These are phyloP conservation scores for Fusarium stilboides DNA, from an alignment of 2,329 filamentous ascomycete species.

Conservation along the genomic window DNA sequence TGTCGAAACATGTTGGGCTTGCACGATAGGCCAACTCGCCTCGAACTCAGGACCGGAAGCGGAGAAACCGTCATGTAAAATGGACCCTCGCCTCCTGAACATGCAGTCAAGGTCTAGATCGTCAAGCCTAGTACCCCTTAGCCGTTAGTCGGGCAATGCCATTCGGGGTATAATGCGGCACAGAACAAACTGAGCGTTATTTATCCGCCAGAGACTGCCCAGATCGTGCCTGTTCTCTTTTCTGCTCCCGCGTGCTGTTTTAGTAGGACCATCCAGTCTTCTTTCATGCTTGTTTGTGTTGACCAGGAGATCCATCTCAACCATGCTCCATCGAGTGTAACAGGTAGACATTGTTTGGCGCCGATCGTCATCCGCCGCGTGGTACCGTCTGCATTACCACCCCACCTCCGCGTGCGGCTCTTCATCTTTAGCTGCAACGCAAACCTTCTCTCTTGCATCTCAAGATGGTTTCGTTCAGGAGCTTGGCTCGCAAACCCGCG, in stretches of 20 bases:
- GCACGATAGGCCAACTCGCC: neutral
- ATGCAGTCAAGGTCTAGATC: conserved; percentile 9
- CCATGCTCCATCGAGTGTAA: conserved; percentile 27
- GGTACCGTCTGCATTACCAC: neutral
- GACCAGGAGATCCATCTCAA: neutral
- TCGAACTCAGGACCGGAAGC: neutral
- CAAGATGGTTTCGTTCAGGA: conserved; percentile 24
- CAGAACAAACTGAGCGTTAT: conserved; percentile 20
- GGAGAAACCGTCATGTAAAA: conserved; percentile 1
- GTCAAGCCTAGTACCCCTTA: conserved; percentile 13
- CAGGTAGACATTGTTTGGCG: conserved; percentile 14
- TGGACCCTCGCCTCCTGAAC: neutral
- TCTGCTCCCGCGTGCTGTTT: neutral
- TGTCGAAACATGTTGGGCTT: conserved; percentile 8
- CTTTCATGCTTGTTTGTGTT: too few species aligned
- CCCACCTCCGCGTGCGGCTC: neutral
- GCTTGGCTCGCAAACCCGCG: conserved; percentile 19
- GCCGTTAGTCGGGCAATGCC: conserved; percentile 13
- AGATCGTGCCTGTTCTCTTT: neutral
- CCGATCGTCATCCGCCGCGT: conserved; percentile 16
- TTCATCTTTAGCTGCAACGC: neutral
- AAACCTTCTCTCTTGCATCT: neutral
- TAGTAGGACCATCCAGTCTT: neutral
- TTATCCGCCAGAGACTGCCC: conserved; percentile 27
- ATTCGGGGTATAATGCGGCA: neutral